phyloP scores from a whole-genome alignment of 345 rosid species.

The Eucalyptus grandis region DNA sequence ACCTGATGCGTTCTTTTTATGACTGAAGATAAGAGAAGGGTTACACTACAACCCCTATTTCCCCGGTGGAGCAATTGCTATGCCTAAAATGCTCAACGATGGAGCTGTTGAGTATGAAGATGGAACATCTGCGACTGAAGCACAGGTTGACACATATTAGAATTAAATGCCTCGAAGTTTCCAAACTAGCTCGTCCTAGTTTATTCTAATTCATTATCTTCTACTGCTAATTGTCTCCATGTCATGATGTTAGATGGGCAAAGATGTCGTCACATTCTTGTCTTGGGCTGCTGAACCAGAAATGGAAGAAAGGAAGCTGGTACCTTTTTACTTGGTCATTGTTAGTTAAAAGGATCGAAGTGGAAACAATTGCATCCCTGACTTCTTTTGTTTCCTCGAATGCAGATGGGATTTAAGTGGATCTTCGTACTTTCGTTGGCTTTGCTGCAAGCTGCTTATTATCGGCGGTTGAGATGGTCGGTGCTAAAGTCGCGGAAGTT shows the following conservation, averaged over 20 bases:
- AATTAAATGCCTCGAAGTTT: background rate
- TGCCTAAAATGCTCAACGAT: conserved; percentile 98
- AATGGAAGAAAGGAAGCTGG: conserved; percentile 99
- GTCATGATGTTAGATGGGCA: conserved; percentile 67
- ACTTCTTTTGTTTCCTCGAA: background rate
- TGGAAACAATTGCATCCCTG: background rate
- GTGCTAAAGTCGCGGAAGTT: conserved; percentile 84
- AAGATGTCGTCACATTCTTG: conserved; percentile 87
- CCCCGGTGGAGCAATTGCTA: conserved; percentile 99
- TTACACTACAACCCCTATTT: conserved; percentile 96
- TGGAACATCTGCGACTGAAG: conserved; percentile 94
- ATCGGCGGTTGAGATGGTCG: conserved; percentile 92
- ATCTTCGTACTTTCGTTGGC: conserved; percentile 89
- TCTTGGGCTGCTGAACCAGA: conserved; percentile 99
- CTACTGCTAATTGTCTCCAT: background rate
- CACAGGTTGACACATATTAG: conserved; percentile 39
- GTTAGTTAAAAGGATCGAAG: background rate
- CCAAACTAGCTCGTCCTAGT: background rate
- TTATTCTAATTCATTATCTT: background rate
- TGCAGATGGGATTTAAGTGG: conserved; percentile 99
- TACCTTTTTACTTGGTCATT: conserved; percentile 1
- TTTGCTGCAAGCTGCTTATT: conserved; percentile 85
- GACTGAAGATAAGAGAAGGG: conserved; percentile 79
- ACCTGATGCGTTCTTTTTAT: background rate
- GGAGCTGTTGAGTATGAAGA: conserved; percentile 99